phyloP scores from a whole-genome alignment of 106 monocot genomes.

The Dendrobium officinale region DNA sequence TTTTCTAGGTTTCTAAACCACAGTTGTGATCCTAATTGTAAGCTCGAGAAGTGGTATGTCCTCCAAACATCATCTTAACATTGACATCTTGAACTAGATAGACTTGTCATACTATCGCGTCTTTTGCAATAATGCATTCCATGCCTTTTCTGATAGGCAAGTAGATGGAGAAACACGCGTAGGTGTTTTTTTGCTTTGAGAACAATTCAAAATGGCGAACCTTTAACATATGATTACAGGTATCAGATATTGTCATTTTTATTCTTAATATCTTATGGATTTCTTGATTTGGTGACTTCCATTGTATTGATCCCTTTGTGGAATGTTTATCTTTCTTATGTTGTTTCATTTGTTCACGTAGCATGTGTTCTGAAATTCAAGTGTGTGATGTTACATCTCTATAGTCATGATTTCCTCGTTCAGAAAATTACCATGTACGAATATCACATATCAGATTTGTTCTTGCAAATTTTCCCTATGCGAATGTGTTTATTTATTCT shows the following conservation, averaged over 20 bases:
- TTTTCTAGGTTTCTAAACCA: slow-evolving; percentile 90
- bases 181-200: slow-evolving; percentile 86
- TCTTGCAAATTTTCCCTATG: background rate
- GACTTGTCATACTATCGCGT: background rate
- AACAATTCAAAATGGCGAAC: slow-evolving; percentile 65
- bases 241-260: slow-evolving; percentile 10
- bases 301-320: background rate
- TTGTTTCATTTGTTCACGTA: background rate
- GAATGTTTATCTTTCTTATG: background rate
- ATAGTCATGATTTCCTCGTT: background rate
- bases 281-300: background rate
- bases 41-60: slow-evolving; percentile 89
- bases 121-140: background rate
- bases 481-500: no score
- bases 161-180: slow-evolving; percentile 98
- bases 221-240: slow-evolving; percentile 99
- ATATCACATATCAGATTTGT: background rate
- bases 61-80: background rate
- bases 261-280: background rate
- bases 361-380: background rate
- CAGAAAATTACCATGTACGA: background rate
- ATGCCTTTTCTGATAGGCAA: slow-evolving; percentile 42
- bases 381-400: background rate
- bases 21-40: slow-evolving; percentile 95
- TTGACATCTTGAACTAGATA: background rate